phyloP scores from a whole-genome alignment of 108 stramenopile genomes.

The Nitzschia sp. region DNA sequence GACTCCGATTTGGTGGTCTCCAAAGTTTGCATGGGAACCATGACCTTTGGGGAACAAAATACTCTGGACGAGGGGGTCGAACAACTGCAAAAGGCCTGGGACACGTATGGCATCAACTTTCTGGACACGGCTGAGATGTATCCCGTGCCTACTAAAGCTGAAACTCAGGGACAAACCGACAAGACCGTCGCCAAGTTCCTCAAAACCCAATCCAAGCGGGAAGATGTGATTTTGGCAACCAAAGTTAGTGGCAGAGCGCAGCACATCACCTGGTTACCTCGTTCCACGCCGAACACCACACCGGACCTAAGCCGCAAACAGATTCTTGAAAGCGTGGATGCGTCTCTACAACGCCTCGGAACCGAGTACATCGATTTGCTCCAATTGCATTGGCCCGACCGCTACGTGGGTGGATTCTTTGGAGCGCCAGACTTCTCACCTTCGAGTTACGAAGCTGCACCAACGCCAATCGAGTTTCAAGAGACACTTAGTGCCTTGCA shows the following conservation, averaged over 20 bases:
- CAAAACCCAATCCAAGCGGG: constrained; percentile 47
- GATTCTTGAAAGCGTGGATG: constrained; percentile 84
- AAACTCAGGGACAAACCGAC: constrained; percentile 78
- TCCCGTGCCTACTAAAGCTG: constrained; percentile 64
- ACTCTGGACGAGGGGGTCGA: constrained; percentile 85
- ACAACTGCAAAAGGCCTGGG: constrained; percentile 81
- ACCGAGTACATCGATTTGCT: constrained; percentile 94
- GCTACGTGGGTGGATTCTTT: constrained; percentile 75
- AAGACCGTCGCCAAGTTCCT: constrained; percentile 64
- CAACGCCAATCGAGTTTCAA: constrained; percentile 69
- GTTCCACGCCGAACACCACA: constrained; percentile 31
- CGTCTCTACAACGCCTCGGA: constrained; percentile 76
- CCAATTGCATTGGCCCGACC: constrained; percentile 94
- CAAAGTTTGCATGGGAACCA: constrained; percentile 88
- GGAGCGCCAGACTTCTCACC: constrained; percentile 76
- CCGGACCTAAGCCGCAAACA: constrained; percentile 59
- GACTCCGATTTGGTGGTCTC: constrained; percentile 80
- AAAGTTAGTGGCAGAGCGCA: constrained; percentile 74
- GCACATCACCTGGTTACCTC: constrained; percentile 78
- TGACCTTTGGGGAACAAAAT: constrained; percentile 92
- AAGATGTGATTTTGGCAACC: constrained; percentile 86
- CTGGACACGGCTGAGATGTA: constrained; percentile 95
- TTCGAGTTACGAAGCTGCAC: constrained; percentile 34
- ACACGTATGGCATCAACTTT: constrained; percentile 92
- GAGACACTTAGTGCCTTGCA: constrained; percentile 83